A percentile compares a stretch with the other conserved stretches of the same genome.
These are phyloP conservation scores for Prinsepia uniflora DNA, from an alignment of 306 rosid species.

Conservation along the genomic window DNA sequence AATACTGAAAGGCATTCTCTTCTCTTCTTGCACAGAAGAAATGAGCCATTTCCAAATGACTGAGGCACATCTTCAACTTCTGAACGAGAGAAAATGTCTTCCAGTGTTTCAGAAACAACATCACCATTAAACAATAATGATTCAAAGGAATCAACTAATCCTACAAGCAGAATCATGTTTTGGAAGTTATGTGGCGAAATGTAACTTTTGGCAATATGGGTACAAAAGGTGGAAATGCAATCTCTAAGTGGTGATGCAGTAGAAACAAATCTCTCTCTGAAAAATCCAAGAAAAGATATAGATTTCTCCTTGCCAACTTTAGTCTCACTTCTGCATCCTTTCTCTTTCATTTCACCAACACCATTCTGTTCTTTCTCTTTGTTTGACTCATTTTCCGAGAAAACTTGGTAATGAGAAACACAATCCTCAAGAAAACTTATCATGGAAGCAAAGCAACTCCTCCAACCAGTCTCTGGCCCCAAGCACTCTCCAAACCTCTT, in stretches of 20 bases:
- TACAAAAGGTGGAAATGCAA: constrained; percentile 42
- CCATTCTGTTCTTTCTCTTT: constrained; percentile 15
- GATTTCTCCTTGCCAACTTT: constrained; percentile 16
- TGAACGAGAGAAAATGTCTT: constrained; percentile 35
- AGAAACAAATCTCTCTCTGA: constrained; percentile 40
- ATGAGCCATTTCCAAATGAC: constrained; percentile 5
- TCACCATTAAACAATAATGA: constrained; percentile 31
- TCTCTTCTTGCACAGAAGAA: constrained; percentile 28
- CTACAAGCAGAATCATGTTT: constrained; percentile 29
- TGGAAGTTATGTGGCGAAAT: constrained; percentile 31
- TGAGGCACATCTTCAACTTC: constrained; percentile 19
- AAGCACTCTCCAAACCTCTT: constrained; percentile 40
- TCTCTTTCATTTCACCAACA: constrained; percentile 1
- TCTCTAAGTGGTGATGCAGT: constrained; percentile 29
- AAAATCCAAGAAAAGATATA: constrained; percentile 53
- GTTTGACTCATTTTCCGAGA: constrained; percentile 40
- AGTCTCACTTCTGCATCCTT: constrained; percentile 15
- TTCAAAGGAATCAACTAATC: constrained; percentile 38
- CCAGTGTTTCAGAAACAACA: constrained; percentile 32
- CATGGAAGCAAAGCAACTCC: constrained; percentile 47
- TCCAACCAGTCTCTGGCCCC: constrained; percentile 49
- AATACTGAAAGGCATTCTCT: constrained; percentile 41
- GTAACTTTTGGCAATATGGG: constrained; percentile 49
- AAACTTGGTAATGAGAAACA: constrained; percentile 52
- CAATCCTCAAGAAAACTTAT: constrained; percentile 55